Base-by-base conservation (phyloP, 495 filamentous ascomycete species). In the Hypoxylon crocopeplum region DNA sequence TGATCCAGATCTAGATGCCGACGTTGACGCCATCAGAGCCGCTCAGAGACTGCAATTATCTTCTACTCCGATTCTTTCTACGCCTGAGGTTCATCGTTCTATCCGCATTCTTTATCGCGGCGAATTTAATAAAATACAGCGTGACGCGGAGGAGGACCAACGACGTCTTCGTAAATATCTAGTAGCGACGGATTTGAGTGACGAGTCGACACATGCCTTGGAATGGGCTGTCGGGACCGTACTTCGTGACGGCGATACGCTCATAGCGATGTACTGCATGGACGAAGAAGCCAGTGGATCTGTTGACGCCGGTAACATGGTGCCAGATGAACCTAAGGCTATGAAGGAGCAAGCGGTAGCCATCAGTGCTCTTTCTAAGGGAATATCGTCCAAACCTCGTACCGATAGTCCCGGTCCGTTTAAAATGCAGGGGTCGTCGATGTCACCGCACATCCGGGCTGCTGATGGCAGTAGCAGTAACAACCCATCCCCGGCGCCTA, bases 151-250 rank as follows among this genome's bases (percentile, higher is more conserved):
- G 6, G 88, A 93, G 24, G 83, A 87, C 6, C 86, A 91, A 17
- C 83, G 88, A 12, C 84, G 91, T 8, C 84, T 90, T 38, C 83
- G 94, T 7, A 93, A 91, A 46, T 98, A 97, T 69, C 75, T 98
- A 5, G 90, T 97, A 7, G 92, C 94, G 7, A 96, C 91, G 0
- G 94, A 98, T 72, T 74, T 97, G 25, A 96, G 90, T 62, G 89
- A 92, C 34, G 94, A 98, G 75, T 93, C 93, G 3, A 88, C 91
- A 7, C 92, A 97, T 71, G 94, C 94, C 7, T 76, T 98, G 21
- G 94, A 98, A 69, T 98, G 93, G 93, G 95, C 92, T 0, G 93
- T 98, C 45, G 94, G 94, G 33, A 96, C 91, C 2, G 88, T 98
- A n/a, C 81, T 98, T 6, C 83, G 94, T 37, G 92, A 97, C 68